phyloP scores from a whole-genome alignment of 805 yeast species.

The Lachancea quebecensis region DNA sequence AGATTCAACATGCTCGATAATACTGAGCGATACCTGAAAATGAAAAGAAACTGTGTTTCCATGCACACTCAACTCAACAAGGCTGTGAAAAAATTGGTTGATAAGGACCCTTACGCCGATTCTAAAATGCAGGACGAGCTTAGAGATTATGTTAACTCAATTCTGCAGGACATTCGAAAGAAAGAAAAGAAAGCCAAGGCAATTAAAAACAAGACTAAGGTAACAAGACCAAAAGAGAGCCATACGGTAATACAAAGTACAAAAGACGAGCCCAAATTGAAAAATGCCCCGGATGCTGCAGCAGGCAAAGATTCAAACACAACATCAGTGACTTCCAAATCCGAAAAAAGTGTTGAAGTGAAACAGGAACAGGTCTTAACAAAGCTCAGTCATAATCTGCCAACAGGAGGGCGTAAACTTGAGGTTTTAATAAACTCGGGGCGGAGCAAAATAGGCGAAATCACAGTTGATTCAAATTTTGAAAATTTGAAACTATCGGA shows the following conservation, averaged over 20 bases:
- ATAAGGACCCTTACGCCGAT: constrained; percentile 7
- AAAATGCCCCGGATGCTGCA: too few species aligned
- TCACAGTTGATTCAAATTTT: constrained; percentile 13
- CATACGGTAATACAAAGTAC: neutral
- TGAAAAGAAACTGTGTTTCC: constrained; percentile 17
- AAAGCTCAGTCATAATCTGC: neutral
- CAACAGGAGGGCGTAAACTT: neutral
- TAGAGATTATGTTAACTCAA: constrained; percentile 9
- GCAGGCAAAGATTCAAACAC: too few species aligned
- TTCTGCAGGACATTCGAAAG: constrained; percentile 3
- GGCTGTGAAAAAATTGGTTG: constrained; percentile 15
- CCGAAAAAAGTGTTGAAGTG: neutral
- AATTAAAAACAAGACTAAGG: neutral
- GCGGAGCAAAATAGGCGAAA: constrained; percentile 3
- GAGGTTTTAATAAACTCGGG: neutral
- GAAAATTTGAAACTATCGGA: constrained; percentile 11
- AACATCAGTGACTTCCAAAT: too few species aligned
- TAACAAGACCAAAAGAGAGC: neutral
- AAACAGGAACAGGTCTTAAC: neutral
- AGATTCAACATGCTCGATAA: constrained; percentile 32
- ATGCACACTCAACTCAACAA: constrained; percentile 20
- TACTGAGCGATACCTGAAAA: constrained; percentile 14
- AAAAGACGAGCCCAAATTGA: neutral
- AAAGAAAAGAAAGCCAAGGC: constrained; percentile 4
- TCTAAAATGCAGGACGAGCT: constrained; percentile 14